Evolutionary conservation across 257 asterid genomes (phyloP), one percentile per base, ranked within the genome.

Genomic region (Avicennia marina): DNA sequence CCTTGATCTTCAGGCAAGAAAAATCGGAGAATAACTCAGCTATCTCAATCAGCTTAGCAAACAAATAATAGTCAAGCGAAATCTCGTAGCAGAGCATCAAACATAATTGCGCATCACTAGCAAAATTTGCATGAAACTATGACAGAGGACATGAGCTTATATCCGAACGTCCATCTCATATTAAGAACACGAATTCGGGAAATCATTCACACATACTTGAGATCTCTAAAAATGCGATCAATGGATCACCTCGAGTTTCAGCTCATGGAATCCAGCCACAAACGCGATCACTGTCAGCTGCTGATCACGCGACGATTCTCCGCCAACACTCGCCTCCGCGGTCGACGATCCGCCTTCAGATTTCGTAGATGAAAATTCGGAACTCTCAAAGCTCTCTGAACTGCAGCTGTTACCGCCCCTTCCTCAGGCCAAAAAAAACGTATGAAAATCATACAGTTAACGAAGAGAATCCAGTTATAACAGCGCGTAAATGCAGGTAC

Each of bases 231-330:
- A n/a, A n/a, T n/a, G 12, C 44, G 43, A 42, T 18, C 53, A 22
- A 67, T 5, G 38, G 53, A 63, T 63, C 63, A 79, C 82, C 77
- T 75, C 65, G 47, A 72, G 65, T 50, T 66, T 72, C 75, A 72
- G 63, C 29, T 69, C 80, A 27, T 60, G 60, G 33, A 54, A 63
- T 25, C 66, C 64, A 52, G 76, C 49, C 44, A 58, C 62, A 62
- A 40, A 59, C 4, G 73, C 73, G 22, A 60, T 64, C 60, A 72
- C 72, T 11, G 54, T 64, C 49, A 71, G 65, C 62, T 41, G 69
- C 60, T 36, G 79, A 56, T 69, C 53, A 54, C 40, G 52, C 59
- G 74, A 61, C 3, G 60, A 55, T 45, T 62, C 81, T 11, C 46
- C 76, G 56, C 58, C 77, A 29, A 49, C 63, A 32, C 51, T 70